These are phyloP conservation scores for Exophiala xenobiotica DNA, from an alignment of 2,329 filamentous ascomycete species.

Conservation along the genomic window DNA sequence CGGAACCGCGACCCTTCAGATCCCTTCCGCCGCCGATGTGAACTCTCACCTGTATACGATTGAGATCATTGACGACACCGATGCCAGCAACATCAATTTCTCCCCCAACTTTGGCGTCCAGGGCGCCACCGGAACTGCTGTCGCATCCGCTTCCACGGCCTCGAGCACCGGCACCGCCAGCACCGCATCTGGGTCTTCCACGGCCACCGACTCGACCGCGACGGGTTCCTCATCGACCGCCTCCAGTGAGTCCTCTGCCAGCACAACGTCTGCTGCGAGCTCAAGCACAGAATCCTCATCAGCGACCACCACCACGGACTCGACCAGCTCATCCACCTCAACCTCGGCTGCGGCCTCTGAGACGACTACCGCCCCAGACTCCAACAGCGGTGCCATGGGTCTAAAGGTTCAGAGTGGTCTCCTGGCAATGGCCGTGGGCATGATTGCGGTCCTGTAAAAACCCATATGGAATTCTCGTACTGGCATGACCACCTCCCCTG, in stretches of 20 bases:
- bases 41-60: constrained; percentile 51
- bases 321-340: constrained; percentile 8
- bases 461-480: no score
- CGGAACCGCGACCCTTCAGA: constrained; percentile 51
- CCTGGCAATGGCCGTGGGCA: constrained; percentile 38
- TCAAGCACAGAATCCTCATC: constrained; percentile 21
- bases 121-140: constrained; percentile 43
- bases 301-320: constrained; percentile 24
- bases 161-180: constrained; percentile 33
- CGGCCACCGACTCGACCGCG: constrained; percentile 27
- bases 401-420: constrained; percentile 39
- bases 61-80: constrained; percentile 51
- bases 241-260: constrained; percentile 18
- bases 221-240: constrained; percentile 31
- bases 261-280: constrained; percentile 12
- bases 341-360: constrained; percentile 17
- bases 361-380: constrained; percentile 37
- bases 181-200: constrained; percentile 30
- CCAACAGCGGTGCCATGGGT: constrained; percentile 32
- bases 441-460: constrained; percentile 38
- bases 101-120: constrained; percentile 52
- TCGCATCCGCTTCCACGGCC: constrained; percentile 33
- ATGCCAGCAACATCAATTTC: constrained; percentile 51
- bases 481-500: no score
- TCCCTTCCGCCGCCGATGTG: constrained; percentile 42